Evolutionary conservation across 2,329 filamentous ascomycete genomes (phyloP).

Genomic region (Arthrobotrys iridis): DNA sequence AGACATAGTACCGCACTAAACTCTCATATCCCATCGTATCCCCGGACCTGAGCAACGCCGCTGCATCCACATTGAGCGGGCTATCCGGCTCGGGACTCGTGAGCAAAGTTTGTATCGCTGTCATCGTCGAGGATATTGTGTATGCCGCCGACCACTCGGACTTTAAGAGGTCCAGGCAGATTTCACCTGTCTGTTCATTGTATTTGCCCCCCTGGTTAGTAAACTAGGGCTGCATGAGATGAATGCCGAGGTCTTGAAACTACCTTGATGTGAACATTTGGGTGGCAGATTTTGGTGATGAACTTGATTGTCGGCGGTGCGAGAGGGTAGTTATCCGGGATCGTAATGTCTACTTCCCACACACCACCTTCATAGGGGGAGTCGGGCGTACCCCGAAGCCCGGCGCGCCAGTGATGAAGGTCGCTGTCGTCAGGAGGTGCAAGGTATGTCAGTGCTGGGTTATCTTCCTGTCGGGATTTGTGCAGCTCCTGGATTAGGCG

Average conservation of each 20-base stretch:
- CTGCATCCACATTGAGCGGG: conserved; percentile 82
- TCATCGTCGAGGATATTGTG: conserved; percentile 78
- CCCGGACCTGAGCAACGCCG: conserved; percentile 74
- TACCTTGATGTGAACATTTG: conserved; percentile 74
- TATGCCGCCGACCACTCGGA: conserved; percentile 86
- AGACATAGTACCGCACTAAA: conserved; percentile 72
- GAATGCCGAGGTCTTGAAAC: neutral
- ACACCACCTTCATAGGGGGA: conserved; percentile 69
- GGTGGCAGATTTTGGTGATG: conserved; percentile 83
- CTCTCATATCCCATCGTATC: conserved; percentile 75
- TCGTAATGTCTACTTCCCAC: conserved; percentile 81
- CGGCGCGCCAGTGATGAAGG: conserved; percentile 57
- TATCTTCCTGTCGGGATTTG: conserved; percentile 54
- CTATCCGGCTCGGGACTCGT: conserved; percentile 75
- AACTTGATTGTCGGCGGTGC: conserved; percentile 81
- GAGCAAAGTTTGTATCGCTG: conserved; percentile 76
- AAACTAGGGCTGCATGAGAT: no score
- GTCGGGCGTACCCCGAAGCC: conserved; percentile 56
- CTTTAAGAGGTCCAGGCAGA: conserved; percentile 88
- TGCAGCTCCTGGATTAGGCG: conserved; percentile 57
- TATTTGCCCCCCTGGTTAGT: conserved; percentile 11
- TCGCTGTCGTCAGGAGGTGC: conserved; percentile 57
- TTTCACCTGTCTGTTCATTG: conserved; percentile 75
- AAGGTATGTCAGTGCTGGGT: conserved; percentile 56
- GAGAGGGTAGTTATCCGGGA: conserved; percentile 82